Evolutionary conservation across 306 rosid genomes (phyloP).

Genomic region (Arachis hypogaea): DNA sequence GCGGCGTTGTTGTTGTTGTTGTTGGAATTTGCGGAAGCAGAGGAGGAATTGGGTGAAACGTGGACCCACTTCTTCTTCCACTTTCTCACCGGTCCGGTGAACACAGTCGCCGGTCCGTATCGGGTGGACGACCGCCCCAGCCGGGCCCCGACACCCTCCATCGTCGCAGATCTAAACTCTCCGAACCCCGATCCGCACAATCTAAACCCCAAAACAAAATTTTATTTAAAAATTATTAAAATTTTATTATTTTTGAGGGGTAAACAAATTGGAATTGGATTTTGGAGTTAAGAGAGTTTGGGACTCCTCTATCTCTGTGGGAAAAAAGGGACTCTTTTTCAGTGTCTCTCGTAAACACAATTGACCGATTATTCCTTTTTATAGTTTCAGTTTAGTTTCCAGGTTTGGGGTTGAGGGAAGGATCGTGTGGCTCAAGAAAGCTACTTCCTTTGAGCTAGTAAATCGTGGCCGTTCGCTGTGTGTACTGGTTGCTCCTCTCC

Average conservation of each 20-base stretch:
- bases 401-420: neutral
- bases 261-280: slow-evolving; percentile 12
- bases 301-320: slow-evolving; percentile 26
- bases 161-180: slow-evolving; percentile 45
- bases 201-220: neutral
- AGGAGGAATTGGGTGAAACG: slow-evolving; percentile 51
- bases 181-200: slow-evolving; percentile 50
- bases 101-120: slow-evolving; percentile 95
- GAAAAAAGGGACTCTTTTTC: neutral
- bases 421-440: slow-evolving; percentile 21
- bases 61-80: slow-evolving; percentile 99
- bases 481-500: neutral
- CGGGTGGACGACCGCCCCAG: slow-evolving; percentile 94
- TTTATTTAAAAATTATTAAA: neutral
- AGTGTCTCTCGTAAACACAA: slow-evolving; percentile 20
- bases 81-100: slow-evolving; percentile 93
- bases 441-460: neutral
- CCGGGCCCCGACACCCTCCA: slow-evolving; percentile 99
- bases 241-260: neutral
- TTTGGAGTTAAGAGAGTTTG: no score
- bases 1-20: slow-evolving; percentile 21
- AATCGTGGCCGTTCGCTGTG: slow-evolving; percentile 45
- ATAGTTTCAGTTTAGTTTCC: slow-evolving; percentile 35
- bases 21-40: slow-evolving; percentile 48
- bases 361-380: slow-evolving; percentile 16